phyloP scores from a whole-genome alignment of 768 basidiomycete species.

The Ramaria sp. region DNA sequence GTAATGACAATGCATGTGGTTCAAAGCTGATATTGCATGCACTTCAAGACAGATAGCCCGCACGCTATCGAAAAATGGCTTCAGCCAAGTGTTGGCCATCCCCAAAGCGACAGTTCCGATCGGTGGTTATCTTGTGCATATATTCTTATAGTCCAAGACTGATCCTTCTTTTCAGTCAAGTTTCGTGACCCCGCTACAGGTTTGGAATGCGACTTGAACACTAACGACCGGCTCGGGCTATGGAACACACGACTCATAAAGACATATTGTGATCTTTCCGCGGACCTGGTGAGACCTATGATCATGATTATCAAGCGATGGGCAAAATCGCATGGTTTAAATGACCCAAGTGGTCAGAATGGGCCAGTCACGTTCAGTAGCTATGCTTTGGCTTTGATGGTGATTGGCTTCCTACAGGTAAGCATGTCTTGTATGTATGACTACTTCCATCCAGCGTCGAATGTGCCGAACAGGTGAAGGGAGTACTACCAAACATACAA shows the following conservation, averaged over 20 bases:
- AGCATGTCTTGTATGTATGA: constrained; percentile 5
- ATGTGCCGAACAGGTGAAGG: constrained; percentile 24
- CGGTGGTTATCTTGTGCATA: constrained; percentile 17
- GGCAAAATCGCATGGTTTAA: constrained; percentile 45
- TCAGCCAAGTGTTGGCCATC: constrained; percentile 20
- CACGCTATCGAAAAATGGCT: constrained; percentile 24
- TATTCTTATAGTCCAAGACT: background rate
- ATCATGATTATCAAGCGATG: constrained; percentile 44
- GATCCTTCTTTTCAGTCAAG: constrained; percentile 32
- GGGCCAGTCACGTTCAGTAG: constrained; percentile 41
- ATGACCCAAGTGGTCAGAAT: constrained; percentile 26
- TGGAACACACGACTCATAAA: constrained; percentile 40
- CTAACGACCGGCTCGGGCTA: constrained; percentile 51
- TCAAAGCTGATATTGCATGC: no score
- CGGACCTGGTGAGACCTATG: constrained; percentile 31
- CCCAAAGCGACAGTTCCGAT: constrained; percentile 34
- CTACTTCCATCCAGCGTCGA: background rate
- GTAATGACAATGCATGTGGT: background rate
- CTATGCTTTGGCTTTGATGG: constrained; percentile 52
- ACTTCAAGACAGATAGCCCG: constrained; percentile 22
- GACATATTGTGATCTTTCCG: constrained; percentile 37
- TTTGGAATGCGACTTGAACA: constrained; percentile 44
- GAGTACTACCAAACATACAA: constrained; percentile 45
- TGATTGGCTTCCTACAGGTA: constrained; percentile 49
- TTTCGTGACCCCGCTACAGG: constrained; percentile 33